These are phyloP conservation scores for Coccomyxa subellipsoidea DNA, from an alignment of 163 green algal genomes.

Conservation along the genomic window DNA sequence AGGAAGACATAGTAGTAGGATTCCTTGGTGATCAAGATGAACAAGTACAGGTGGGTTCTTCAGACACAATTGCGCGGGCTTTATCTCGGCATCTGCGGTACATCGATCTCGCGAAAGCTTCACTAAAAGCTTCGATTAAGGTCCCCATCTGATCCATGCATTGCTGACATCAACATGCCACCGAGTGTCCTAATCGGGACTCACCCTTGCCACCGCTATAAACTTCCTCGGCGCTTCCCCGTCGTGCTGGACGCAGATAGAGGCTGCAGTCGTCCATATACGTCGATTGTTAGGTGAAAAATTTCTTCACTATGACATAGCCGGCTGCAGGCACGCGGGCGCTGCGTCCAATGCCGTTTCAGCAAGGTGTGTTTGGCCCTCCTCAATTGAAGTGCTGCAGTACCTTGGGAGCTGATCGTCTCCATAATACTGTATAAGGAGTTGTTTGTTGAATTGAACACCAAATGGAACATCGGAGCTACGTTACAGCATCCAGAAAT, in stretches of 20 bases:
- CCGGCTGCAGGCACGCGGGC: background rate
- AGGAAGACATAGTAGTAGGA: too few species aligned
- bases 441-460: too few species aligned
- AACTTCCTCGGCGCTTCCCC: background rate
- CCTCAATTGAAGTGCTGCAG: background rate
- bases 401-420: background rate
- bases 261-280: too few species aligned
- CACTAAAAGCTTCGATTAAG: too few species aligned
- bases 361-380: background rate
- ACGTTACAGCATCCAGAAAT: background rate
- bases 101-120: too few species aligned
- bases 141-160: too few species aligned
- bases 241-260: too few species aligned
- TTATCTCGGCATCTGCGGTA: too few species aligned
- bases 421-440: background rate
- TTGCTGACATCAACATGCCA: background rate
- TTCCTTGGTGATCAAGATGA: too few species aligned
- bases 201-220: too few species aligned
- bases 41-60: too few species aligned
- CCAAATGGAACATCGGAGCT: background rate
- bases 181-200: background rate
- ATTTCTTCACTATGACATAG: background rate
- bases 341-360: background rate
- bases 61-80: too few species aligned
- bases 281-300: background rate